Percentiles rank a stretch among this genome's conserved stretches.
These are phyloP conservation scores for Podospora pseudopauciseta DNA, from an alignment of 495 filamentous ascomycete species.

Conservation along the genomic window DNA sequence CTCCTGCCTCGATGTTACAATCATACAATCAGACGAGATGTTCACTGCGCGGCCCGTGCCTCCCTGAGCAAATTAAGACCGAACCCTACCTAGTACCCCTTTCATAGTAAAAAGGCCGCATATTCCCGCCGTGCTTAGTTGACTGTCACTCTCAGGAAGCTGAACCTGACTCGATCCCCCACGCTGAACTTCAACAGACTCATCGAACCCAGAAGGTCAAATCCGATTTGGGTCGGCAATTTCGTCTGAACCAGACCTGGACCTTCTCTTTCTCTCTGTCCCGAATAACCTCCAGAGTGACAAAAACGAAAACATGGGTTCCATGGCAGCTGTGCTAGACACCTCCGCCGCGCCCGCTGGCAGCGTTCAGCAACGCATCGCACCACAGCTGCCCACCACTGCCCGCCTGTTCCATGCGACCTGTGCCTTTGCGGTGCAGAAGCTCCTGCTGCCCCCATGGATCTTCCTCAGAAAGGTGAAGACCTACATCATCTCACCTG, in stretches of 20 bases:
- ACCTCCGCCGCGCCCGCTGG: neutral
- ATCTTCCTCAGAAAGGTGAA: slow-evolving; percentile 5
- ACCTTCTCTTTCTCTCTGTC: neutral
- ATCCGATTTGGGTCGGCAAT: neutral
- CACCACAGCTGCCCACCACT: neutral
- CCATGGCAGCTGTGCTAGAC: neutral
- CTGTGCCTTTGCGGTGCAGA: slow-evolving; percentile 13
- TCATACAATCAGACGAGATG: neutral
- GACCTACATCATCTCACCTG: slow-evolving; percentile 4
- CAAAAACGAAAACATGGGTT: neutral
- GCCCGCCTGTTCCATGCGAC: slow-evolving; percentile 14
- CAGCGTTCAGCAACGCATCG: neutral
- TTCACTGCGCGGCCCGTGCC: neutral
- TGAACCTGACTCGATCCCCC: neutral
- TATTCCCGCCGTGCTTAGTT: neutral
- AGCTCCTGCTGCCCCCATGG: slow-evolving; percentile 14
- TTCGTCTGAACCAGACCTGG: neutral
- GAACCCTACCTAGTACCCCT: neutral
- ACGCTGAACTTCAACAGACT: neutral
- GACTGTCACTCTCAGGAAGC: neutral
- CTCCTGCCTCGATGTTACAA: neutral
- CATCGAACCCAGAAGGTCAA: neutral
- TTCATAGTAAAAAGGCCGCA: neutral
- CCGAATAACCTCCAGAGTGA: neutral
- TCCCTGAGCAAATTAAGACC: neutral